Evolutionary conservation across 495 filamentous ascomycete species (phyloP), one percentile per base, ranked within the genome.

Genomic region (Cercophora samala): DNA sequence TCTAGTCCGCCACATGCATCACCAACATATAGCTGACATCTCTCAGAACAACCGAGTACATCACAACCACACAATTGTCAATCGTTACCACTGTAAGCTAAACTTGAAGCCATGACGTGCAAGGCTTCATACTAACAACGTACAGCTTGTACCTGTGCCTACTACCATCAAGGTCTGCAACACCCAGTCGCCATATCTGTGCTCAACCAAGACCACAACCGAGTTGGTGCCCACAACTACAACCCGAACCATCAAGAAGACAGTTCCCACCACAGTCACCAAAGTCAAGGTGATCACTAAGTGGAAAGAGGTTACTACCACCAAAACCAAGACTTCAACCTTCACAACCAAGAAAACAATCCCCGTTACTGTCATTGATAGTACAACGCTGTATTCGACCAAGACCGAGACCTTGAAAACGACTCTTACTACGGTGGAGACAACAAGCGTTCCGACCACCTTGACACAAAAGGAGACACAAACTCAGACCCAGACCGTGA

Each of bases 321-420:
- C 72, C 22, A 25, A 67, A n/a, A 68, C 62, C 13, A 37, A 65
- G n/a, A 55, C 52, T 42, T 62, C 22, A 15, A 70, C 69, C 3
- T 29, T 55, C 32, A 69, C 66, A 22, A 46, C 29, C 3, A 55
- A 63, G 37, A 51, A 63, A 9, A 77, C 75, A 19, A 59, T 72
- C 5, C 67, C 71, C 0, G 37, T 66, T 6, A 78, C 76, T 0
- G 68, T 71, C 5, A 73, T 61, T n/a, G 63, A 73, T 54, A 70
- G 68, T 62, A 73, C 68, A 15, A 79, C 77, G 15, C 66, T 72
- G 21, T 75, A 59, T 37, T 68, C 66, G 19, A 70, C 71, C 23
- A 26, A 65, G 58, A 67, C 66, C 19, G 60, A 63, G 60, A 63
- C 60, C n/a, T 37, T 46, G 26, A 63, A 52, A 21, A 51, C 32